Evolutionary conservation across 768 basidiomycete species (phyloP).

Genomic region (Collybiopsis confluens): DNA sequence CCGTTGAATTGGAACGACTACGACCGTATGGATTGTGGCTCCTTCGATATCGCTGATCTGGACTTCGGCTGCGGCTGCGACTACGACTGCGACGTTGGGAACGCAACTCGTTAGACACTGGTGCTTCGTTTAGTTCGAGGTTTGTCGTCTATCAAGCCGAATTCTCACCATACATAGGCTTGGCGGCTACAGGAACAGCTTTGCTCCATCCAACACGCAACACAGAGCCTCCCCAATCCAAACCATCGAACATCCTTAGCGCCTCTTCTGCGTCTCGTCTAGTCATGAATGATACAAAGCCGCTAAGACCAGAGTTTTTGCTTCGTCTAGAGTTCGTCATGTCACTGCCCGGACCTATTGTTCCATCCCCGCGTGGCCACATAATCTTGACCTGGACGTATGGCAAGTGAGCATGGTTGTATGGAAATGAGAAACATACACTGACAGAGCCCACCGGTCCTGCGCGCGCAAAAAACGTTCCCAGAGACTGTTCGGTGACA

Average conservation of each 20-base stretch:
- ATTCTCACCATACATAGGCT: conserved; percentile 72
- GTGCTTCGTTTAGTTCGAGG: background rate
- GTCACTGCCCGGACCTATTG: conserved; percentile 64
- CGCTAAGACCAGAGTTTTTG: conserved; percentile 79
- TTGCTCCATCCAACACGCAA: conserved; percentile 97
- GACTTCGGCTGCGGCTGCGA: conserved; percentile 3
- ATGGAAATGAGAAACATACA: conserved; percentile 8
- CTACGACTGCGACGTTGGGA: conserved; percentile 9
- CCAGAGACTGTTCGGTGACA: conserved; percentile 82
- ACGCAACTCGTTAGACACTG: conserved; percentile 1
- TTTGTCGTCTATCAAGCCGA: no score
- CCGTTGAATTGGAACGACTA: conserved; percentile 40
- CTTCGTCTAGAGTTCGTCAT: conserved; percentile 68
- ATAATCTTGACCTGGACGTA: conserved; percentile 86
- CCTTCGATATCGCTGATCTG: conserved; percentile 29
- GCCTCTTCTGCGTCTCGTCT: conserved; percentile 88
- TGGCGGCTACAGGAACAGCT: conserved; percentile 80
- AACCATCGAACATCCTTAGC: conserved; percentile 85
- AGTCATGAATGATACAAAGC: conserved; percentile 97
- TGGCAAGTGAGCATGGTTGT: background rate
- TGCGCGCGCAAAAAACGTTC: conserved; percentile 84
- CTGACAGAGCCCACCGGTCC: conserved; percentile 92
- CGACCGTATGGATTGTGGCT: conserved; percentile 25
- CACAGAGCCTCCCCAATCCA: conserved; percentile 89
- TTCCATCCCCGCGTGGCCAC: conserved; percentile 91